phyloP scores from a whole-genome alignment of 805 yeast genomes.

The Candida railenensis region DNA sequence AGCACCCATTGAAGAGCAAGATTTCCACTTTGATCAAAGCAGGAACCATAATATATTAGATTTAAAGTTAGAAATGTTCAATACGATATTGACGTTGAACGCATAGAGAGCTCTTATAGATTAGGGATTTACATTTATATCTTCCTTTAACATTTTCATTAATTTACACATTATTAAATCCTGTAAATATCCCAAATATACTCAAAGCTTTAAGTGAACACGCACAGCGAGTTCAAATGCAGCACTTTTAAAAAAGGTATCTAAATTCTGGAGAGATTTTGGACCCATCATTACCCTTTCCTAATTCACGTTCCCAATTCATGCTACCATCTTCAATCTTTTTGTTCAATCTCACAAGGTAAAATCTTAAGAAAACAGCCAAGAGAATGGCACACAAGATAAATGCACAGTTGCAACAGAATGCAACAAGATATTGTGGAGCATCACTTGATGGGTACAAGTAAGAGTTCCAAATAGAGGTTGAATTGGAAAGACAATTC shows the following conservation, averaged over 20 bases:
- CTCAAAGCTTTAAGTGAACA: no score
- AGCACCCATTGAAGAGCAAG: conserved; percentile 20
- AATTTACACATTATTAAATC: neutral
- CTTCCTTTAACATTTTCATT: neutral
- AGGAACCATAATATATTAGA: conserved; percentile 1
- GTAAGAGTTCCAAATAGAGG: conserved; percentile 57
- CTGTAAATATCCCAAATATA: no score
- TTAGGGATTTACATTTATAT: neutral
- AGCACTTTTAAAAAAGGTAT: conserved; percentile 27
- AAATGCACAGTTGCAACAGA: conserved; percentile 49
- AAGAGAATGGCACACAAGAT: conserved; percentile 37
- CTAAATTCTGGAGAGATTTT: conserved; percentile 44
- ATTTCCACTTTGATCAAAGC: conserved; percentile 19
- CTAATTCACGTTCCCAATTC: conserved; percentile 50
- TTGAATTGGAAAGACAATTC: conserved; percentile 56
- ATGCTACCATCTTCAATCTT: conserved; percentile 44
- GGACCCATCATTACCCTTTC: conserved; percentile 44
- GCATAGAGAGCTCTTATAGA: neutral
- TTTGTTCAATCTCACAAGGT: conserved; percentile 39
- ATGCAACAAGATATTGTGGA: conserved; percentile 49
- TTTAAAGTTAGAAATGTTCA: conserved; percentile 2
- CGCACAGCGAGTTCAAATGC: no score
- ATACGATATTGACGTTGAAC: conserved; percentile 1
- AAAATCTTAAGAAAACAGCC: conserved; percentile 38
- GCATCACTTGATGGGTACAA: conserved; percentile 44